Base-by-base conservation (phyloP, 2,329 filamentous ascomycete genomes). In the Cercospora janseana region DNA sequence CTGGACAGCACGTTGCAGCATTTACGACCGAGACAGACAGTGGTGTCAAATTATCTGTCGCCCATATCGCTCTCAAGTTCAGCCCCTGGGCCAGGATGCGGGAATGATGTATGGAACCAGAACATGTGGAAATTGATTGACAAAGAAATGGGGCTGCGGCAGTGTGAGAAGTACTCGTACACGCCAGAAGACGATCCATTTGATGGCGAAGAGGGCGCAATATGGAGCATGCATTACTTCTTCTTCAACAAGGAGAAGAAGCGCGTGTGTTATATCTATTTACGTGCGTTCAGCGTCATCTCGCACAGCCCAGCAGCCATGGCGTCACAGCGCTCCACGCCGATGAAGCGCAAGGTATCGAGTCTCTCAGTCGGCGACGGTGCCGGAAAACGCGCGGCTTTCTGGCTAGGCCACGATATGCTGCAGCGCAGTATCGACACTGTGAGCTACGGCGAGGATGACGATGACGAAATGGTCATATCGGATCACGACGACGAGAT, bases 211-310 rank as follows among this genome's bases (percentile, higher is more conserved):
- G 90, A 96, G 65, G 88, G 88, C 55, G 86, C 91, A 7, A 91
- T 98, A 56, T 98, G 92, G 92, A 90, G 88, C 42, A 79, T 91
- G 56, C 91, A 97, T 69, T 96, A 95, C 71, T 95, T 98, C 75
- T 95, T 97, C 70, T 97, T 96, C 79, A 96, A 95, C 76, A 92
- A 92, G 64, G 77, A 84, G 20, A 80, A 86, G 65, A 97, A 97
- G 75, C 83, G 93, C 32, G 92, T 98, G 13, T 91, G 89, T 54
- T 98, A 98, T 68, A 75, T 98, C 37, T 94, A 96, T 65, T 81
- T 96, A 37, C 86, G 92, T 54, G 91, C 88, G n/a, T 82, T 96
- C 37, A 92, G 82, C 51, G 85, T 86, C 60, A 83, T 87, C 64
- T 87, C 76, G 57, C 82, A 77, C 67, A 84, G 78, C 54, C 86